Base-by-base conservation (phyloP, 352 stramenopile genomes). In the Pythium chondricola region DNA sequence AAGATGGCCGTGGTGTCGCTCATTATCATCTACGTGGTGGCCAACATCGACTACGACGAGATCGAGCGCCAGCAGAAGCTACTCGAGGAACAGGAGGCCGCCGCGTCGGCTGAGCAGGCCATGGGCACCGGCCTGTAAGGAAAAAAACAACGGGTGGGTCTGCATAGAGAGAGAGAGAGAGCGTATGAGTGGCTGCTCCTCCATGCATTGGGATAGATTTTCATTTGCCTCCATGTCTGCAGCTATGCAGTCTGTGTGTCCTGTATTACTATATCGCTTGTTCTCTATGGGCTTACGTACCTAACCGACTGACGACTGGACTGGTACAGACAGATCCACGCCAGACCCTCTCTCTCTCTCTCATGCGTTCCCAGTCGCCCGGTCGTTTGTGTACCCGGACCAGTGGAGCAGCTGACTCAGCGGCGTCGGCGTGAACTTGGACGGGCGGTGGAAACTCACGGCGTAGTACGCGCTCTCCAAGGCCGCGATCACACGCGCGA, bases 1-100 rank as follows among this genome's bases (percentile, higher is more conserved):
- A 95, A 95, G 71, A 95, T 95, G 83, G 73, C 65, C 3, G 67
- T 83, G 11, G 64, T 95, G 17, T 89, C 82, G 59, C 53, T 93
- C 10, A 46, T 85, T 25, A 77, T 95, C 69, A 93, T 95, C 48
- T 95, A 90, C 71, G 43, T 92, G 21, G 52, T 94, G 16, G 71
- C 83, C 16, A 94, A 94, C 74, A 91, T 94, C 40, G 83, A 94
- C 54, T 94, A 94, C 42, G 83, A 94, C 33, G 83, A 94, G 55
- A 88, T 94, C 50, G 81, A 94, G 61, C 83, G 83, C 20, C 83
- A 94, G 61, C 83, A 94, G 58, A 71, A 82, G 49, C 67, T 94
- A 21, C 43, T 88, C 7, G 81, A 91, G 46, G 75, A 84, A 35
- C 59, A 74, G 32, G 59, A 66, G 13, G 32, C 52, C 1, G 48